Base-by-base conservation (phyloP, 2,329 filamentous ascomycete species). In the Botryosphaeria dothidea region DNA sequence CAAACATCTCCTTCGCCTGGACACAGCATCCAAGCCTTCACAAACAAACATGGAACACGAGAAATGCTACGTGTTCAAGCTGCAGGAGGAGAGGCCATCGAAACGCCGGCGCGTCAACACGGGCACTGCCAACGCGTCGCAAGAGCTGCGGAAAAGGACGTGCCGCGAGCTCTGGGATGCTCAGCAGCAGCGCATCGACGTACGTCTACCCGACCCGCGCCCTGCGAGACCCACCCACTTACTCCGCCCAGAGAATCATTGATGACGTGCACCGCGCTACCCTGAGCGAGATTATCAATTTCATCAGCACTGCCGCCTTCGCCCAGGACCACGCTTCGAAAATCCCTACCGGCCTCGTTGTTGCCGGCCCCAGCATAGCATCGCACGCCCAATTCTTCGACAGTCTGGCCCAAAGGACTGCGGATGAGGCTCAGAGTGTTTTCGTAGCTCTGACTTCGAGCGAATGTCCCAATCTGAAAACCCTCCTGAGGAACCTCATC, bases 331-430 rank as follows among this genome's bases (percentile, higher is more conserved):
- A 72, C 49, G 9, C 57, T 36, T 78, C 80, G 54, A 86, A 84
- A 72, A 84, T 92, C 43, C 88, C 90, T 0, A 85, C 89, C 7
- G 90, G 86, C 2, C 89, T 94, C 69, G 87, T 94, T 69, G 85
- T 92, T 66, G 91, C 90, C 8, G 92, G 92, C 0, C 90, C 92
- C 7, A 92, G 92, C 68, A 90, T 93, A 69, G 88, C 90, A 38
- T 90, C 90, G 1, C 90, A 93, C 74, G 86, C 88, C 46, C 81
- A 90, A 13, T 82, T 93, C n/a, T 93, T 93, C 69, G 82, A 87
- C 65, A 82, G 57, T 74, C 78, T 27, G 71, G 79, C 61, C 21
- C 29, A 61, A 6, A 43, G 56, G 23, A 17, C 41, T 3, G 34
- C 46, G 2, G 19, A 43, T 2, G 63, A 65, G 13, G 45, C 63